These are phyloP conservation scores for Candida tallmaniae DNA, from an alignment of 805 yeast genomes.

Conservation along the genomic window DNA sequence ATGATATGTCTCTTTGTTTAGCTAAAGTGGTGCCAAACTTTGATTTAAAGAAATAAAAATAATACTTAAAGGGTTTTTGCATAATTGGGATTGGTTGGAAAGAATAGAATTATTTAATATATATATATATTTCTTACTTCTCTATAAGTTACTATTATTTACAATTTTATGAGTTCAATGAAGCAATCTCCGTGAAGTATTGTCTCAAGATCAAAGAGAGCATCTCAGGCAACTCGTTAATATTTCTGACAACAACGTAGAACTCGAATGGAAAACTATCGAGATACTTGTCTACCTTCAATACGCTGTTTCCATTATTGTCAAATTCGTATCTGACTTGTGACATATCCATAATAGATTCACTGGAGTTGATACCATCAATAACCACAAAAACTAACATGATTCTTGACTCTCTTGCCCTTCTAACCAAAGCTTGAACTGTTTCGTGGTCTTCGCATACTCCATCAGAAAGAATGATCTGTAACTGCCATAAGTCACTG, in stretches of 20 bases:
- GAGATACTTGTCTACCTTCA: constrained; percentile 78
- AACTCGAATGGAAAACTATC: constrained; percentile 96
- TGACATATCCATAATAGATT: constrained; percentile 89
- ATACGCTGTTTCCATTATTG: constrained; percentile 58
- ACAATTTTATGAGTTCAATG: neutral
- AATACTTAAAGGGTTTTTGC: neutral
- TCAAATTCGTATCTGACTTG: constrained; percentile 83
- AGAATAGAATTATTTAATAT: neutral
- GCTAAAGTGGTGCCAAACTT: constrained; percentile 34
- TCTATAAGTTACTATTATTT: neutral
- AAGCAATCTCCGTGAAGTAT: constrained; percentile 67
- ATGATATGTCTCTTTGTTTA: constrained; percentile 49
- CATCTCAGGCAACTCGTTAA: constrained; percentile 88
- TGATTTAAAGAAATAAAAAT: neutral
- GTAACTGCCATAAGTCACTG: constrained; percentile 84
- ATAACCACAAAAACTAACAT: constrained; percentile 94
- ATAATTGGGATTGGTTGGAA: neutral
- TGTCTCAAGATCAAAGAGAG: constrained; percentile 85
- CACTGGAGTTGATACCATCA: constrained; percentile 80
- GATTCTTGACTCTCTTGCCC: constrained; percentile 85
- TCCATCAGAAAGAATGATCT: constrained; percentile 93
- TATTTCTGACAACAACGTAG: constrained; percentile 88
- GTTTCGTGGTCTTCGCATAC: constrained; percentile 93
- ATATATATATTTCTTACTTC: neutral
- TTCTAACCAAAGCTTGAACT: constrained; percentile 77